Conservation (phyloP, 495 filamentous ascomycete genomes). For the Penicillium silybi region DNA sequence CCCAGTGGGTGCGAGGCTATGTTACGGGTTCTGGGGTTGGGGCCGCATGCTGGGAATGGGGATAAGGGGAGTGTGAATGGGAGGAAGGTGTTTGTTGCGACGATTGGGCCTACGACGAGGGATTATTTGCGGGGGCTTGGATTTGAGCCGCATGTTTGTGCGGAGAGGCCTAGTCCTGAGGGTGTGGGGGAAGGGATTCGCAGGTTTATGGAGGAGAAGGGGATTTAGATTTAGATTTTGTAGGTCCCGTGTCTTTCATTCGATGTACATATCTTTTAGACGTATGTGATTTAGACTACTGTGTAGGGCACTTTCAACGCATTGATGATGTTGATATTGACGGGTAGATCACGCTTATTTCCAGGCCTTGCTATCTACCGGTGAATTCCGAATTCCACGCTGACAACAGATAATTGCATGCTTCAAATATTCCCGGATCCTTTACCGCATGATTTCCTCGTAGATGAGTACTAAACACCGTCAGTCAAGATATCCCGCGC, state of each 20-base stretch:
- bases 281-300: too few species aligned
- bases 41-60: conserved; percentile 14
- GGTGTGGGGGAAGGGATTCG: conserved; percentile 70
- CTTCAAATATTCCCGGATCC: neutral
- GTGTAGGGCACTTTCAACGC: neutral
- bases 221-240: neutral
- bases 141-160: conserved; percentile 76
- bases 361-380: neutral
- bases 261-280: neutral
- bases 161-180: conserved; percentile 76
- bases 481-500: conserved; percentile 3
- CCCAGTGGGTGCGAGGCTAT: conserved; percentile 83
- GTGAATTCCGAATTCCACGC: neutral
- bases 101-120: conserved; percentile 91
- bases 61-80: conserved; percentile 6
- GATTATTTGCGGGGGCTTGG: conserved; percentile 68
- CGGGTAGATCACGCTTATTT: neutral
- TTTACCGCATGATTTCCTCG: conserved; percentile 96
- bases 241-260: too few species aligned
- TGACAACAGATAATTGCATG: neutral
- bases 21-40: conserved; percentile 57
- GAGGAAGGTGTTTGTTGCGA: conserved; percentile 60
- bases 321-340: neutral
- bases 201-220: conserved; percentile 40
- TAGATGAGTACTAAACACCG: conserved; percentile 72